Conservation (phyloP, 1,284 basidiomycete genomes). For the Pterula multifida region DNA sequence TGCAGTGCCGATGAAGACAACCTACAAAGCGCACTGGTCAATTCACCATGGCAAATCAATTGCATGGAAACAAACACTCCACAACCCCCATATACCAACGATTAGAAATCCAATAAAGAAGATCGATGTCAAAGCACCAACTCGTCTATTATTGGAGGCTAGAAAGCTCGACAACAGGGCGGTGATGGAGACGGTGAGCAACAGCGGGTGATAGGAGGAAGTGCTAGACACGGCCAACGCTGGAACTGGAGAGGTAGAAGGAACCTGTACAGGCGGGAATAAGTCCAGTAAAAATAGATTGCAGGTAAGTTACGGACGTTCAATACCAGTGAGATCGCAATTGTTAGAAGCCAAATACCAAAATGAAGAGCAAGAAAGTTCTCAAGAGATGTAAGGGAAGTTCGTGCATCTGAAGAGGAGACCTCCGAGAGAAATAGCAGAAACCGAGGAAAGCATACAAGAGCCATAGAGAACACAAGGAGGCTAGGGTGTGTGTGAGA, state of each 20-base stretch:
- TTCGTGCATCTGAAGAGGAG: conserved; percentile 23
- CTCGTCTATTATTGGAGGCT: conserved; percentile 48
- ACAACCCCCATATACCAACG: conserved; percentile 57
- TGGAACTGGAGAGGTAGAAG: conserved; percentile 22
- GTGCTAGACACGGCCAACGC: conserved; percentile 10
- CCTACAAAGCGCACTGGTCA: conserved; percentile 24
- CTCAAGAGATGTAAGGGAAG: conserved; percentile 49
- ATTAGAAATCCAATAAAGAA: conserved; percentile 35
- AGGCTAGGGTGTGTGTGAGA: background rate
- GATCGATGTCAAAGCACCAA: conserved; percentile 43
- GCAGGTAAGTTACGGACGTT: conserved; percentile 29
- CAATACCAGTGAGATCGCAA: conserved; percentile 44
- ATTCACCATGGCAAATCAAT: conserved; percentile 1
- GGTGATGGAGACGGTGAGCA: conserved; percentile 42
- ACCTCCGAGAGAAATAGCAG: conserved; percentile 48
- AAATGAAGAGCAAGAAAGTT: conserved; percentile 50
- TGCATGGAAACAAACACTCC: conserved; percentile 36
- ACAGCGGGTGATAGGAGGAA: conserved; percentile 41
- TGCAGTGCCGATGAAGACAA: conserved; percentile 47
- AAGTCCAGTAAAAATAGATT: conserved; percentile 4
- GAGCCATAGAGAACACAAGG: conserved; percentile 22
- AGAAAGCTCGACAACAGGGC: conserved; percentile 44
- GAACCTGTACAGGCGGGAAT: conserved; percentile 23
- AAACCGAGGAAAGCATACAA: conserved; percentile 45
- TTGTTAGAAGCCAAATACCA: conserved; percentile 42